Base-by-base conservation (phyloP, 2,329 filamentous ascomycete species). In the Metarhizium album region DNA sequence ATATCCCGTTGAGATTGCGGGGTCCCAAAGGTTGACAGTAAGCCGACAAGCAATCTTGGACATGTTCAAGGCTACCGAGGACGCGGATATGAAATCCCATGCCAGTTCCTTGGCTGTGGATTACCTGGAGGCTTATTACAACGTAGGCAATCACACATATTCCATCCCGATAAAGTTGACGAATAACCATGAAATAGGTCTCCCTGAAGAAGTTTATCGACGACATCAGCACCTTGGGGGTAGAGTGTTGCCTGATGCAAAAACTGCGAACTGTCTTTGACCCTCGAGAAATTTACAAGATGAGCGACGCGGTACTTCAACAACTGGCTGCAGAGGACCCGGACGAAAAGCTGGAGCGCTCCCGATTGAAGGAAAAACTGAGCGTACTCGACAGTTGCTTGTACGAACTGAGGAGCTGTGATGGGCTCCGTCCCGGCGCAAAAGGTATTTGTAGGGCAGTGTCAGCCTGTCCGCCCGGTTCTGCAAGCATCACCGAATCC, bases 51-150 rank as follows among this genome's bases (percentile, higher is more conserved):
- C 23, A 6, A 43, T 52, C 22, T 47, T 42, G 22, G 7, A 42
- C 13, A 37, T 46, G 33, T 38, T 40, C 9, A 29, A 35, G 27
- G 4, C n/a, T 6, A 0, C 63, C 1, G 2, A 27, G 2, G 9
- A 43, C 14, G 27, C 2, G 7, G 46, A 53, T 35, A 45, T 47
- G 48, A 48, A 47, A 9, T 24, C 33, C 3, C 48, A 42, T 3
- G 53, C 42, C 6, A 51, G 51, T 37, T n/a, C 42, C n/a, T 24
- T 53, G 11, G 53, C 53, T 4, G 49, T 71, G 2, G 68, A 71
- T 46, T 65, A 58, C 23, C 60, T 71, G 54, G 58, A 66, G 33
- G 68, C 69, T 0, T 73, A 69, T 50, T 73, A 73, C 47, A 62
- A 71, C 57, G 70, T 64, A 59, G 33, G 11, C 16, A 13, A 14